These are phyloP conservation scores for Ceratocystis lukuohia DNA, from an alignment of 2,329 filamentous ascomycete species.

Conservation along the genomic window DNA sequence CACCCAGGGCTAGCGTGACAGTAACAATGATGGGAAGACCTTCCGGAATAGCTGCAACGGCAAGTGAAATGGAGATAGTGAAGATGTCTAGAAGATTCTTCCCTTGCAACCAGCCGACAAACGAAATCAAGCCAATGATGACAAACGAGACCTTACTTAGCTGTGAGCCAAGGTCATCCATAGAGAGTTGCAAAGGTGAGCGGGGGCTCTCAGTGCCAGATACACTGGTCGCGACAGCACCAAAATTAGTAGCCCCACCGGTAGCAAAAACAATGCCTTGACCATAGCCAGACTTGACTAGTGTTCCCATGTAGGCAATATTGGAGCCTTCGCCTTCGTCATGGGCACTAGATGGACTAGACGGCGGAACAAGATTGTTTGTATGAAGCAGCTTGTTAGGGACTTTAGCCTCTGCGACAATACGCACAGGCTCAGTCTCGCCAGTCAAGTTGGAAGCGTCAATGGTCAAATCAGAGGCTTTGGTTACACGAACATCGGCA, in stretches of 20 bases:
- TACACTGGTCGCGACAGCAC: conserved; percentile 85
- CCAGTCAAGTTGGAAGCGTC: conserved; percentile 95
- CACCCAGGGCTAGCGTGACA: conserved; percentile 85
- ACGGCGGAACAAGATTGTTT: conserved; percentile 9
- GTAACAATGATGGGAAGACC: conserved; percentile 97
- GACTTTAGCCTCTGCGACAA: conserved; percentile 49
- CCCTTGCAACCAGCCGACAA: conserved; percentile 81
- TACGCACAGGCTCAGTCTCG: conserved; percentile 83
- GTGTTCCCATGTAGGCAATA: conserved; percentile 94
- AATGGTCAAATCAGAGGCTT: conserved; percentile 77
- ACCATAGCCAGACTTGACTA: conserved; percentile 88
- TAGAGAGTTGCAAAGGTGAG: conserved; percentile 85
- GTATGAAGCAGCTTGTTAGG: background rate
- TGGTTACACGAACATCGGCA: conserved; percentile 87
- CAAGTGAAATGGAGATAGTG: conserved; percentile 90
- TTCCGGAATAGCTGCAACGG: conserved; percentile 91
- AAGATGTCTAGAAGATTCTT: conserved; percentile 89
- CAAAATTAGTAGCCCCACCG: conserved; percentile 85
- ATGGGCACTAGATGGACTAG: conserved; percentile 24
- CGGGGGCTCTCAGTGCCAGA: conserved; percentile 91
- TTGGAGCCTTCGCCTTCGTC: conserved; percentile 59
- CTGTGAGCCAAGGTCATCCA: conserved; percentile 95
- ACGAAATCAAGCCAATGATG: conserved; percentile 82
- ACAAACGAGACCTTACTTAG: conserved; percentile 93
- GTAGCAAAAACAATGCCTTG: conserved; percentile 97